Evolutionary conservation across 2,329 filamentous ascomycete species (phyloP), one percentile per base, ranked within the genome.

Genomic region (Fusarium verrucosum): DNA sequence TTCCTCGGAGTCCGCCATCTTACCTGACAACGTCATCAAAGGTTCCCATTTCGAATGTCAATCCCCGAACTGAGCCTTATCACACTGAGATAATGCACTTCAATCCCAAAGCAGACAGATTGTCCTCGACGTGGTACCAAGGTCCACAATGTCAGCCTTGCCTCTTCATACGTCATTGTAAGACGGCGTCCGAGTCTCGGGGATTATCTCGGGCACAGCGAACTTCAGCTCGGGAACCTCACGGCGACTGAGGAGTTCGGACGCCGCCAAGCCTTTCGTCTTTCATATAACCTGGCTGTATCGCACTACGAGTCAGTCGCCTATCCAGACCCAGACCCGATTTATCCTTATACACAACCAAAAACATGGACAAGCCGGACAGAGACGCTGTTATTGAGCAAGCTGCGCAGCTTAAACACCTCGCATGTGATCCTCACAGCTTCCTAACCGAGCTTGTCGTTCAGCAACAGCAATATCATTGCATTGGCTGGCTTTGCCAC

Each of bases 391-490:
- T 62, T 8, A 65, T 65, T 5, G 62, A 65, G 16, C 52, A 65
- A 33, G 45, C 57, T 5, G 40, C 57, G n/a, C 62, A 65, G 42
- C 33, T 62, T 1, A 65, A 62, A 13, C 37, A 43, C 30, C 50
- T 50, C 10, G 62, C 58, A 6, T 57, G 66, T 46, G 62, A 66
- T 28, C 62, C 62, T 5, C 63, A 65, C 42, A 66, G 50, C 14
- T 66, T 66, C 11, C 35, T 65, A 26, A 65, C 62, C 25, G 62
- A 65, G 26, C 32, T 66, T 2, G 62, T 62, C 10, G 57, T 44
- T 3, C 62, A 65, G 17, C 62, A 65, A 20, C 62, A 65, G 14
- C 62, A 65, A 28, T 65, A 66, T 37, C 40, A 65, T 57, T 65
- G 57, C 22, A 52, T 65, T 4, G 19, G 57, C 4, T 65, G 62